Percentiles rank a stretch among this genome's conserved stretches.
phyloP scores from a whole-genome alignment of 768 basidiomycete species.

The Kwoniella shandongensis region DNA sequence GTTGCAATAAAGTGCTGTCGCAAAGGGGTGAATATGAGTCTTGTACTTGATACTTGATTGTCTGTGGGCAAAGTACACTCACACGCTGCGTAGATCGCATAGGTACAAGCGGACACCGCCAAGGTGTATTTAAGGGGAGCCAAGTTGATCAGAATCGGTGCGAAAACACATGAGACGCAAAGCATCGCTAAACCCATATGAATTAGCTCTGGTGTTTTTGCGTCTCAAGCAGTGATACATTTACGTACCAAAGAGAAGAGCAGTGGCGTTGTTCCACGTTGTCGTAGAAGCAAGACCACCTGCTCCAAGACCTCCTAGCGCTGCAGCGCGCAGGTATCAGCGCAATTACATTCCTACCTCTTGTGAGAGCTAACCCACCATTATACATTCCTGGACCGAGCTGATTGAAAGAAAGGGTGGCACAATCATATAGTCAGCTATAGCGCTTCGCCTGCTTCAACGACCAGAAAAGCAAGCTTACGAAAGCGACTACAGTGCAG shows the following conservation, averaged over 20 bases:
- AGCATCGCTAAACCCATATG: no score
- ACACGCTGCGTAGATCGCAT: no score
- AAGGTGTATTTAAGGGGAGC: no score
- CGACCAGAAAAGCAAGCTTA: no score
- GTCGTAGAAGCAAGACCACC: conserved; percentile 31
- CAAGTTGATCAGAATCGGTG: no score
- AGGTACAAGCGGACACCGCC: conserved; percentile 33
- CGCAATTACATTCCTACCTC: neutral
- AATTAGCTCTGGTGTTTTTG: no score
- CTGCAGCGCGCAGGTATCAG: no score
- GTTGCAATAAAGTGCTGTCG: conserved; percentile 25
- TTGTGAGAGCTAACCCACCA: neutral
- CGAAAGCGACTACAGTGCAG: no score
- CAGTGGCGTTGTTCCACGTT: conserved; percentile 21
- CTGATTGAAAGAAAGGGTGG: neutral
- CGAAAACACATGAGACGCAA: no score
- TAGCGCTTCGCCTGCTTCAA: no score
- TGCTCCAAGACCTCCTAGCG: conserved; percentile 12
- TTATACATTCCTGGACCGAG: neutral
- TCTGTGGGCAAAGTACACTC: neutral
- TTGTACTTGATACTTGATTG: conserved; percentile 16
- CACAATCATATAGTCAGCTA: no score
- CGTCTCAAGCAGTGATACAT: neutral
- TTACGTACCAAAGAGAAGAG: neutral
- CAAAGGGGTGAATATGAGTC: conserved; percentile 16